Base-by-base conservation (phyloP, 2,329 filamentous ascomycete species). In the Hymenoscyphus fraxineus region DNA sequence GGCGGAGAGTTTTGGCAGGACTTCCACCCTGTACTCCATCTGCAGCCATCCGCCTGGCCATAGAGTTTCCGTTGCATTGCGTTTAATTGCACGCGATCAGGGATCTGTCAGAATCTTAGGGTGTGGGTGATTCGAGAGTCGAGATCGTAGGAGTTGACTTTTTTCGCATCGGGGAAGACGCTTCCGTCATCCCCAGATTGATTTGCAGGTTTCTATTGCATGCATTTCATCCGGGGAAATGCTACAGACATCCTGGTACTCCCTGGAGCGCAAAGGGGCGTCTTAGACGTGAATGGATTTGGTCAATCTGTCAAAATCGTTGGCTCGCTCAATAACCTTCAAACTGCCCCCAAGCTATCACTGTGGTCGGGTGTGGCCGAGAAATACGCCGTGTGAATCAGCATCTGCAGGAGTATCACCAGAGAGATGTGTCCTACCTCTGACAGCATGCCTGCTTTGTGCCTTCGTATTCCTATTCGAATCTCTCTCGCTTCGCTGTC, bases 71-170 rank as follows among this genome's bases (percentile, higher is more conserved):
- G 65, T 41, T 61, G 27, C 56, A 58, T 13, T 61, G 62, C 22
- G 61, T 66, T 63, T 61, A 59, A 56, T 59, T 54, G 22, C 67
- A 71, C 67, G 68, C 69, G 66, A 58, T 61, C 47, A 54, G 64
- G 65, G 59, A 61, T 44, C 44, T 35, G 22, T 51, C 59, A 47
- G 41, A 60, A 38, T 44, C 38, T 39, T 58, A 38, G n/a, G 47
- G 59, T 64, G 59, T 64, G 58, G 62, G n/a, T 57, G 32, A 35
- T 38, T 38, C 55, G 32, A 40, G 32, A n/a, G 31, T 38, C 55
- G 32, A 39, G 62, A 31, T 51, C 54, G 44, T 64, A 47, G 54
- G 59, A 60, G 58, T 27, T 59, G 57, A 60, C 22, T 55, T 15
- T 54, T n/a, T 41, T 32, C 59, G 60, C 59, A 63, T 51, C 68